Base-by-base conservation (phyloP, 2,329 filamentous ascomycete genomes). In the Nemania serpens region DNA sequence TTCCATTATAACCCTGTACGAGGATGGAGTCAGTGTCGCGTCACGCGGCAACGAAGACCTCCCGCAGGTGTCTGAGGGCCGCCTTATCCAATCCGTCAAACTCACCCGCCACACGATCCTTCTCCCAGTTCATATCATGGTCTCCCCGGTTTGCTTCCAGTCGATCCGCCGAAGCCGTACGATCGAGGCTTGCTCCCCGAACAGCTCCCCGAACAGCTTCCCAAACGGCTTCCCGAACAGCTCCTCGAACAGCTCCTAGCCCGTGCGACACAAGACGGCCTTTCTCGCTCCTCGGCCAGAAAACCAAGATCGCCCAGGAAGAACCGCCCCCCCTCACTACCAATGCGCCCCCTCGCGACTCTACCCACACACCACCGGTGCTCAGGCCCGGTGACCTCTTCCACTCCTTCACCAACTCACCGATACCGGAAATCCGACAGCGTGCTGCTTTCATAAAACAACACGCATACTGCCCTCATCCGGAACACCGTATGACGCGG, bases 381-480 rank as follows among this genome's bases (percentile, higher is more conserved):
- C 82, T 96, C 25, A 81, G 81, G 65, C 83, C 87, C 52, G 87
- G 96, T 77, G 90, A 97, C 74, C 88, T 99, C 58, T 99, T 98
- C 81, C 94, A 99, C 77, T 87, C 91, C 10, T 96, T 95, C 75
- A 91, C 91, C 37, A 83, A 89, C 66, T 99, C 95, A 13, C 95
- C 96, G 9, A 90, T 94, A 43, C 89, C 91, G 41, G 89, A 91
- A 63, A 97, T 99, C 66, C 88, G 94, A 69, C 87, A 88, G 70
- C 88, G 95, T 68, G 95, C 94, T 29, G 91, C 90, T 10, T 96
- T 91, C 71, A 98, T 98, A 78, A 91, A 89, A 74, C 90, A 96
- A 72, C 92, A 97, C 80, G 94, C 94, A 13, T 91, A 92, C 76
- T 99, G 95, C 73, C 91, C 95, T 25, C 95, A 99, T 72, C 91